Evolutionary conservation across 208 protist species (phyloP).

Genomic region (Leishmania major): DNA sequence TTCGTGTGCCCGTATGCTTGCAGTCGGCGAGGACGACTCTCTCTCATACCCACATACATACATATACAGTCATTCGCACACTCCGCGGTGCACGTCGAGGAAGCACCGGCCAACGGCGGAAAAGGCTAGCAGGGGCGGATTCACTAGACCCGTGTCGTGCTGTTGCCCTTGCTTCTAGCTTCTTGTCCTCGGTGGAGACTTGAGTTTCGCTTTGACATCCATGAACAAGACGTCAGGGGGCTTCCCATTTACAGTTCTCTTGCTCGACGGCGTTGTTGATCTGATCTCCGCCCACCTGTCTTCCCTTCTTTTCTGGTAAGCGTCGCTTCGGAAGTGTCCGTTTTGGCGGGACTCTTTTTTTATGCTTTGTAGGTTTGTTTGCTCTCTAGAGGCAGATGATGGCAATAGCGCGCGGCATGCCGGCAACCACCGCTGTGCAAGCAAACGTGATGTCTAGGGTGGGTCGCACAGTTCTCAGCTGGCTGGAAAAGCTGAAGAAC

Average conservation of each 20-base stretch:
- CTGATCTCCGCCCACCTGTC: neutral
- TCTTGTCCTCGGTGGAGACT: neutral
- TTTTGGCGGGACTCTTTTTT: neutral
- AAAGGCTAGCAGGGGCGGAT: neutral
- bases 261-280: neutral
- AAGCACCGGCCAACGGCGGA: neutral
- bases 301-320: neutral
- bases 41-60: neutral
- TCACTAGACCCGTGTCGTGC: constrained; percentile 1
- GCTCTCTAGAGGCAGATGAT: constrained; percentile 10
- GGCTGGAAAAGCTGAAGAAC: constrained; percentile 28
- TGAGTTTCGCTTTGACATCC: neutral
- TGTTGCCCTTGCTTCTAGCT: neutral
- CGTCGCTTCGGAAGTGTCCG: neutral
- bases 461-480: constrained; percentile 25
- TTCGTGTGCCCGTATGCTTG: neutral
- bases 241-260: neutral
- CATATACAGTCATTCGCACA: neutral
- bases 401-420: constrained; percentile 24
- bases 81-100: neutral
- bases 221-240: neutral
- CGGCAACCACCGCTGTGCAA: constrained; percentile 10
- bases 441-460: constrained; percentile 24
- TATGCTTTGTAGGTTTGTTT: neutral
- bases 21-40: neutral